A percentile compares a stretch with the other conserved stretches of the same genome.
Conservation (phyloP, 176 grass and related monocot genomes). For the Ampelocalamus luodianensis region DNA sequence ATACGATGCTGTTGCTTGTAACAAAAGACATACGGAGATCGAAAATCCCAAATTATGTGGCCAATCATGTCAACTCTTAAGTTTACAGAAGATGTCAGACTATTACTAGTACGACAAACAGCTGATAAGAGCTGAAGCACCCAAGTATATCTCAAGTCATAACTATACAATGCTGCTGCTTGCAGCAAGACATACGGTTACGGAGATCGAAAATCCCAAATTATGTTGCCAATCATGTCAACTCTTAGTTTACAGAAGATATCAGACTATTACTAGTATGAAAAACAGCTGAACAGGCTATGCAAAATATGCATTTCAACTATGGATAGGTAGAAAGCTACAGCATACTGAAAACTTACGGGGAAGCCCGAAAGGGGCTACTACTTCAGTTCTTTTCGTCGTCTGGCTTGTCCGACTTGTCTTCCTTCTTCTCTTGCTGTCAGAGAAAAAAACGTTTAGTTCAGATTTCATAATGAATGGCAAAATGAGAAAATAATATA, state of each 20-base stretch:
- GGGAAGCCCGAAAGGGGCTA: slow-evolving; percentile 12
- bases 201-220: not conserved
- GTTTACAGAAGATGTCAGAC: not conserved
- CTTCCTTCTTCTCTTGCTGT: slow-evolving; percentile 81
- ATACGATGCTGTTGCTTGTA: not conserved
- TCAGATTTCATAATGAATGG: slow-evolving; percentile 29
- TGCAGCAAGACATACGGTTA: not conserved
- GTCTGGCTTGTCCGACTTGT: slow-evolving; percentile 57
- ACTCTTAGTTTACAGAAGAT: not conserved
- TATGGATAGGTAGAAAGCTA: not conserved
- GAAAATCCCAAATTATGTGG: not conserved
- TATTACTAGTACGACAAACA: not conserved
- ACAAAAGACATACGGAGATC: not conserved
- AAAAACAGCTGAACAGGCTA: not conserved
- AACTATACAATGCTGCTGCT: not conserved
- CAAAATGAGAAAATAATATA: not conserved
- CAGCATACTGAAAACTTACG: slow-evolving; percentile 34
- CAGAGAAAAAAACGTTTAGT: not conserved
- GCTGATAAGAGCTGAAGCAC: too few relatives aligned
- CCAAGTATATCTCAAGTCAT: not conserved
- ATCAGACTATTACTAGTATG: not conserved
- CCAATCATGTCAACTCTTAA: not conserved
- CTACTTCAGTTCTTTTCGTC: slow-evolving; percentile 62
- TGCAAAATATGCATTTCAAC: slow-evolving; percentile 13
- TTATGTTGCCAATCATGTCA: not conserved